phyloP scores from a whole-genome alignment of 768 basidiomycete genomes.

The Agaricus blazei region DNA sequence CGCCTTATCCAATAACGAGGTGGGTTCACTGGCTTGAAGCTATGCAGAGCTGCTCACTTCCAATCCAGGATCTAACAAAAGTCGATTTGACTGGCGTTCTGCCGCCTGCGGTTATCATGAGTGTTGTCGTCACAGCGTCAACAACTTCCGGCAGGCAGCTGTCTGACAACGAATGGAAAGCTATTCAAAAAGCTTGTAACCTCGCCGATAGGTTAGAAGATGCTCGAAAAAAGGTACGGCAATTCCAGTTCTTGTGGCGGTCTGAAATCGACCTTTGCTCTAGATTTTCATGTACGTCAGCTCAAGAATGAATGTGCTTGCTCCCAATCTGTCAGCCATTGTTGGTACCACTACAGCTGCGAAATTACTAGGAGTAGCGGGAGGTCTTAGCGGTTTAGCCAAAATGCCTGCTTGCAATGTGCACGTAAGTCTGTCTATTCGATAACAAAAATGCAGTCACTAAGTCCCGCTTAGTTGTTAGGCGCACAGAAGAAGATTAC shows the following conservation, averaged over 20 bases:
- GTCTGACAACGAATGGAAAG: slow-evolving; percentile 64
- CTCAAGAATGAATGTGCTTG: slow-evolving; percentile 96
- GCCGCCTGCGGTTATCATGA: slow-evolving; percentile 90
- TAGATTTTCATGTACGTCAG: slow-evolving; percentile 99
- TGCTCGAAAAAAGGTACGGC: slow-evolving; percentile 74
- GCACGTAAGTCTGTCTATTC: slow-evolving; percentile 52
- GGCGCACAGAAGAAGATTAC: slow-evolving; percentile 93
- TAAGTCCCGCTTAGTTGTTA: slow-evolving; percentile 55
- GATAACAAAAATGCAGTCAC: neutral
- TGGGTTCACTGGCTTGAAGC: slow-evolving; percentile 22
- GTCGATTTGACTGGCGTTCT: slow-evolving; percentile 75
- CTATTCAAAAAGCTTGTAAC: slow-evolving; percentile 82
- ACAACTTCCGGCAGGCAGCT: slow-evolving; percentile 80
- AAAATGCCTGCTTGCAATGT: slow-evolving; percentile 97
- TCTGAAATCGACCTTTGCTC: neutral
- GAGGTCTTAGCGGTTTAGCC: slow-evolving; percentile 83
- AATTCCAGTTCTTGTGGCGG: neutral
- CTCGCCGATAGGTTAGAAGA: slow-evolving; percentile 86
- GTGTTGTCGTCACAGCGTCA: slow-evolving; percentile 92
- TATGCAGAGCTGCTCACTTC: slow-evolving; percentile 5
- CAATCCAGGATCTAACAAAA: slow-evolving; percentile 75
- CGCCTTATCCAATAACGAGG: slow-evolving; percentile 80
- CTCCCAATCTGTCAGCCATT: slow-evolving; percentile 97
- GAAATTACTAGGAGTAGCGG: slow-evolving; percentile 95
- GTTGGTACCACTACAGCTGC: slow-evolving; percentile 99